Base-by-base conservation (phyloP, 352 stramenopile genomes). In the Pseudoperonospora humuli region DNA sequence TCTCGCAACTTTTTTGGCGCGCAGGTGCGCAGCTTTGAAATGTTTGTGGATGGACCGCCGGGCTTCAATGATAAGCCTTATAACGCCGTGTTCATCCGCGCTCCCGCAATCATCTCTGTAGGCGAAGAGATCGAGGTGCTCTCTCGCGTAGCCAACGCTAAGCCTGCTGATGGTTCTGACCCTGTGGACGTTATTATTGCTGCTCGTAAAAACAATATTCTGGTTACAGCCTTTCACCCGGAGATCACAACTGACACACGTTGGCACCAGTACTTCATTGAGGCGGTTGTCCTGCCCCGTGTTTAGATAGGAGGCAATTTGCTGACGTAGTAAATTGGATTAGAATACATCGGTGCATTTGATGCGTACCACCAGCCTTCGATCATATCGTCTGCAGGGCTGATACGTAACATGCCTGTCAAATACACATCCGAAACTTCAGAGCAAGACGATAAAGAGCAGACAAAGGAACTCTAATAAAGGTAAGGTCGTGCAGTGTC, bases 1-100 rank as follows among this genome's bases (percentile, higher is more conserved):
- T 97, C 90, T 58, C 76, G 95, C 44, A 98, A 98, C 70, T 98
- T 97, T 62, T 98, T 98, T 52, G 95, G 95, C 44, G 88, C 89
- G 38, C 95, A 98, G 50, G 80, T 98, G 47, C 77, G 69, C 45
- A 78, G 67, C 50, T 82, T 84, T 45, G 72, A 94, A 28, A 76
- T 90, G 56, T 39, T 57, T 2, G 68, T 86, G 27, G 61, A 62
- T 6, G 79, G 70, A 5, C 74, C 75, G 17, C 75, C 71, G 2
- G 73, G 67, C 5, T 78, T 69, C 50, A 69, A 77, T 42, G 40
- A 41, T 1, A 50, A 67, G 50, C 75, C 86, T 3, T 97, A 95
- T 74, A 95, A 93, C 29, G 95, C 86, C 24, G 86, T 98, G 14
- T 98, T 98, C 64, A 98, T 98, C 70, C 86, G 95, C 37, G 95